A percentile compares a stretch with the other conserved stretches of the same genome.
phyloP scores from a whole-genome alignment of 2,329 filamentous ascomycete species.

The Scortechinia acanthostroma region DNA sequence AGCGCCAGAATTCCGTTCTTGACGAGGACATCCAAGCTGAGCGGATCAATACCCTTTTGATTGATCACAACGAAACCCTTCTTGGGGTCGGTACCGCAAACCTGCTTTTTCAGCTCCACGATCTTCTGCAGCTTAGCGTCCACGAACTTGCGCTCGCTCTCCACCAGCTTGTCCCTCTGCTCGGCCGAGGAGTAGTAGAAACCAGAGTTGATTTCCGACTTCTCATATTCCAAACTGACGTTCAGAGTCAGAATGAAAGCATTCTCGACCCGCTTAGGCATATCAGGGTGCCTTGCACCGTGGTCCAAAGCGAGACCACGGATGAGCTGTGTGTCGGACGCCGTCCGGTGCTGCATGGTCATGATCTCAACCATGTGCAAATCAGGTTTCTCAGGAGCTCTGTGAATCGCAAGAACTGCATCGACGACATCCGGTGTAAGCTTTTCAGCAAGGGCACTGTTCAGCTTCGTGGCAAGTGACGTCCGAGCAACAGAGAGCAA shows the following conservation, averaged over 20 bases:
- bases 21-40: conserved; percentile 89
- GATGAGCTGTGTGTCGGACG: conserved; percentile 92
- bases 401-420: conserved; percentile 88
- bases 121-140: conserved; percentile 96
- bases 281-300: conserved; percentile 91
- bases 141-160: conserved; percentile 91
- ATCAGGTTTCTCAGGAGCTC: conserved; percentile 83
- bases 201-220: conserved; percentile 96
- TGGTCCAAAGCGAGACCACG: conserved; percentile 88
- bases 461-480: conserved; percentile 90
- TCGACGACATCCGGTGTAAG: conserved; percentile 94
- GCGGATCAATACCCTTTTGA: conserved; percentile 96
- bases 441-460: conserved; percentile 78
- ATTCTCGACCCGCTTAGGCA: conserved; percentile 94
- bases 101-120: conserved; percentile 93
- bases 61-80: conserved; percentile 98
- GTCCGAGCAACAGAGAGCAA: conserved; percentile 88
- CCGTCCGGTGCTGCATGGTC: conserved; percentile 98
- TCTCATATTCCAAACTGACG: conserved; percentile 96
- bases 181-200: conserved; percentile 98
- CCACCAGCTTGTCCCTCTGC: conserved; percentile 94
- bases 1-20: conserved; percentile 97
- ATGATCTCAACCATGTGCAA: conserved; percentile 99
- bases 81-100: conserved; percentile 85
- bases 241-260: conserved; percentile 92